Base-by-base conservation (phyloP, 805 yeast species). In the Saturnispora hagleri region DNA sequence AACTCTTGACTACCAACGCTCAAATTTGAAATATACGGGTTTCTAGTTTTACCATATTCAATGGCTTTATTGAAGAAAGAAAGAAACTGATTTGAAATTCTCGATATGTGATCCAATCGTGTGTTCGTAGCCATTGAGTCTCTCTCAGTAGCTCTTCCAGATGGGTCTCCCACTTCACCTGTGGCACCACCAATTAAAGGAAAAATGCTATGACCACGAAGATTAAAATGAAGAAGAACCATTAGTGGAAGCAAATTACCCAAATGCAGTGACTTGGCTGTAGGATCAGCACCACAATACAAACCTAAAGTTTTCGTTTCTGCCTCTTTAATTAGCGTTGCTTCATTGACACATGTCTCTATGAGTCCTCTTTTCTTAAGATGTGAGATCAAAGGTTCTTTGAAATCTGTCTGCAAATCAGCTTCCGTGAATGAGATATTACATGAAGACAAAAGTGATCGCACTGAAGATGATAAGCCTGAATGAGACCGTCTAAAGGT, bases 261-360 rank as follows among this genome's bases (percentile, higher is more conserved):
- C 57, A 93, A 68, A 68, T 93, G 99, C 15, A 93, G 71, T 0
- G 97, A 89, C 46, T 64, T 72, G 1, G 98, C 98, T 0, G 96
- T 83, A 1, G 99, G 99, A 63, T 93, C 99, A 0, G 97, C 97
- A 10, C 99, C 99, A 65, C 96, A 84, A 66, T 91, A 91, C 7
- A 89, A 66, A 9, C 82, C 81, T 12, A 86, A 59, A 57, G 72
- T 74, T 35, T 66, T 58, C 9, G 60, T 48, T 6, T 57, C 57
- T 6, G 59, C 55, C n/a, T 58, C 61, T 17, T 53, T 55, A 3
- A 59, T 50, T 3, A 68, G 46, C 22, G 58, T 55, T 0, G 62
- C 66, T 43, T 65, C 75, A 51, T 68, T 71, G 0, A 76, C 69
- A 43, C 65, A 60, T 6, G 67, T 70, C 26, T 76, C 71, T 1